Percentiles rank a stretch among this genome's conserved stretches.
phyloP scores from a whole-genome alignment of 768 basidiomycete species.

The Suillus americanus region DNA sequence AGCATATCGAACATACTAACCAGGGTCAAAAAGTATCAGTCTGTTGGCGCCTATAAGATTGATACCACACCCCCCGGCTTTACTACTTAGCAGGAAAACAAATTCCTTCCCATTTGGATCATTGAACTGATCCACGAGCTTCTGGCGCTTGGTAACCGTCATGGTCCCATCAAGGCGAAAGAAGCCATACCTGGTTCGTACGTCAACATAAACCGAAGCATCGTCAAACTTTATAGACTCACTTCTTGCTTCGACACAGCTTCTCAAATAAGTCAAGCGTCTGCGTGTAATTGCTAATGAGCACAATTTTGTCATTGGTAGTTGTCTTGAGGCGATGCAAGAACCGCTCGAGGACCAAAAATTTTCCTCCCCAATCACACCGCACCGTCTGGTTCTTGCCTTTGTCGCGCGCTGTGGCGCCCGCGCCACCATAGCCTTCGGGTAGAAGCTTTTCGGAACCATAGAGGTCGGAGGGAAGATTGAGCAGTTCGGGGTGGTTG shows the following conservation, averaged over 20 bases:
- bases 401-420: slow-evolving; percentile 40
- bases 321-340: slow-evolving; percentile 77
- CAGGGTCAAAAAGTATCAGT: slow-evolving; percentile 93
- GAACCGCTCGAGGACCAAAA: slow-evolving; percentile 90
- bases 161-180: slow-evolving; percentile 95
- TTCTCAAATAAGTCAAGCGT: slow-evolving; percentile 93
- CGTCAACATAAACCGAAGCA: slow-evolving; percentile 1
- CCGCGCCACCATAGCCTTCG: slow-evolving; percentile 69
- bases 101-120: slow-evolving; percentile 92
- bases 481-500: slow-evolving; percentile 90
- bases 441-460: slow-evolving; percentile 84
- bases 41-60: slow-evolving; percentile 96
- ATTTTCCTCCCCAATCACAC: slow-evolving; percentile 89
- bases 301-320: slow-evolving; percentile 92
- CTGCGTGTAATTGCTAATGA: slow-evolving; percentile 97
- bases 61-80: slow-evolving; percentile 95
- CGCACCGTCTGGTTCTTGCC: slow-evolving; percentile 51
- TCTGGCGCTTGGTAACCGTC: slow-evolving; percentile 89
- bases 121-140: slow-evolving; percentile 96
- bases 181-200: slow-evolving; percentile 72
- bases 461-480: slow-evolving; percentile 79
- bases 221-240: slow-evolving; percentile 15
- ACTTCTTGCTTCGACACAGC: slow-evolving; percentile 84
- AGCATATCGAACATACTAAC: slow-evolving; percentile 38
- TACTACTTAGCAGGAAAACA: slow-evolving; percentile 90